Conservation (phyloP, 352 stramenopile genomes). For the Phytophthora aleatoria region DNA sequence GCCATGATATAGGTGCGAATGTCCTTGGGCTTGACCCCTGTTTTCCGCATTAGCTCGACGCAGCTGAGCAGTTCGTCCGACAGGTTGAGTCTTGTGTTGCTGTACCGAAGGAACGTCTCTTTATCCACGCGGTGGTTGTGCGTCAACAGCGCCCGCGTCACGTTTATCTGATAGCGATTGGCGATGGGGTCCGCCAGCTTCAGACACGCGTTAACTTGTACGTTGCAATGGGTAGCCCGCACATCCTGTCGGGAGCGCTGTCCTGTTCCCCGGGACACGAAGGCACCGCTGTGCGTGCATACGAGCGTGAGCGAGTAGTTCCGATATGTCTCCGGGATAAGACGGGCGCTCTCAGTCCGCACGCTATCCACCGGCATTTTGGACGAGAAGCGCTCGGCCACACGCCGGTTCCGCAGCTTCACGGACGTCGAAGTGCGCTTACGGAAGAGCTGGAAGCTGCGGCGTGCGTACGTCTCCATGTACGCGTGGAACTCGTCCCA, state of each 20-base stretch:
- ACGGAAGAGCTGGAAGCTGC: conserved; percentile 44
- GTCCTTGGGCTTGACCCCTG: conserved; percentile 38
- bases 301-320: conserved; percentile 48
- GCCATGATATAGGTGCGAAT: conserved; percentile 39
- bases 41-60: conserved; percentile 44
- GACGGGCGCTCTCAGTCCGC: conserved; percentile 6
- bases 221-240: conserved; percentile 35
- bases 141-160: conserved; percentile 36
- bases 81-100: conserved; percentile 37
- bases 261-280: conserved; percentile 36
- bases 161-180: conserved; percentile 35
- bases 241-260: conserved; percentile 38
- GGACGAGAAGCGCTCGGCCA: conserved; percentile 19
- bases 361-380: conserved; percentile 8
- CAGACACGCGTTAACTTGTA: conserved; percentile 43
- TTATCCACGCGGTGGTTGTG: conserved; percentile 43
- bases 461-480: conserved; percentile 33
- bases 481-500: conserved; percentile 41
- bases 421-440: conserved; percentile 47
- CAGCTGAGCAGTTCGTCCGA: conserved; percentile 32
- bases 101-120: conserved; percentile 43
- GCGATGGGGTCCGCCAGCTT: conserved; percentile 34
- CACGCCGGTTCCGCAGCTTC: conserved; percentile 37
- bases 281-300: conserved; percentile 45
- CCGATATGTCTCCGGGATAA: conserved; percentile 40